A percentile compares a stretch with the other conserved stretches of the same genome.
These are phyloP conservation scores for Umbelopsis sp. DNA, from an alignment of 371 early-diverging fungal species.

Conservation along the genomic window DNA sequence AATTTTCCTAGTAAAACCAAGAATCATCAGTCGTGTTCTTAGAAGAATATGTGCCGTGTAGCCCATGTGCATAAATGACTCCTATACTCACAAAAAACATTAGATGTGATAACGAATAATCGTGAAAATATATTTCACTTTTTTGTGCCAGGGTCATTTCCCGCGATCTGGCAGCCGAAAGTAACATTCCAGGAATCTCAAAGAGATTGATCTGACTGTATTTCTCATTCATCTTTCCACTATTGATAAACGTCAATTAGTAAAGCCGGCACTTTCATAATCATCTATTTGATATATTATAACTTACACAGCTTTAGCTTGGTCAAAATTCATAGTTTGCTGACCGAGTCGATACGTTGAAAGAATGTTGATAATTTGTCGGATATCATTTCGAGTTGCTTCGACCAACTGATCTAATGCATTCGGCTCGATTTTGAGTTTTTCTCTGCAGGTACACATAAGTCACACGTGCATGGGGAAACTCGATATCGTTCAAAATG, in stretches of 20 bases:
- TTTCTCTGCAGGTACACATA: constrained; percentile 61
- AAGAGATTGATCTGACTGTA: constrained; percentile 81
- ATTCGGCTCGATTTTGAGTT: constrained; percentile 76
- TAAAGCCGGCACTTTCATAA: not conserved
- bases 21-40: not conserved
- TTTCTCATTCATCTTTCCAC: constrained; percentile 73
- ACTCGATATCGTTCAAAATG: too few species aligned
- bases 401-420: constrained; percentile 89
- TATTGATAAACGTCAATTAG: constrained; percentile 19
- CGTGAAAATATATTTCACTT: constrained; percentile 94
- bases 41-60: not conserved
- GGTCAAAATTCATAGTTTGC: constrained; percentile 76
- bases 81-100: constrained; percentile 87
- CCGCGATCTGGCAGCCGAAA: constrained; percentile 60
- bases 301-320: constrained; percentile 72
- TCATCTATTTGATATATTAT: constrained; percentile 22
- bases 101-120: constrained; percentile 87
- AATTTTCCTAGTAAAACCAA: constrained; percentile 49
- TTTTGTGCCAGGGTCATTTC: constrained; percentile 71
- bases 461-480: not conserved
- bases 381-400: constrained; percentile 91
- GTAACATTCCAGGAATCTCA: constrained; percentile 78
- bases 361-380: constrained; percentile 97
- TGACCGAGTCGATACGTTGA: constrained; percentile 82
- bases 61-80: not conserved